phyloP scores from a whole-genome alignment of 2,329 filamentous ascomycete genomes.

The Ceratocystis alfenasii region DNA sequence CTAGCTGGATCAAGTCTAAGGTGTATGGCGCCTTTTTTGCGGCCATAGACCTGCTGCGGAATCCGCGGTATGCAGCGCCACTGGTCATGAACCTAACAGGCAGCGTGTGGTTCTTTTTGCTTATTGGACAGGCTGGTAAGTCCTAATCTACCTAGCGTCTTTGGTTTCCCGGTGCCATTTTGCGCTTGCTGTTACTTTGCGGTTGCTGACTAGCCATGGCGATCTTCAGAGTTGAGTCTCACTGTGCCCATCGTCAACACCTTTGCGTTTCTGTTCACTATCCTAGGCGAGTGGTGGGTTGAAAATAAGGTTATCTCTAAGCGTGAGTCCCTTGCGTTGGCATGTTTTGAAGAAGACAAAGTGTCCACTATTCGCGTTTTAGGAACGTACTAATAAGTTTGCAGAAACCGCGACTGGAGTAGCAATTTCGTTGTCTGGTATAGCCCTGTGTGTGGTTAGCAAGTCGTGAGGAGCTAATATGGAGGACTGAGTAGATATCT shows the following conservation, averaged over 20 bases:
- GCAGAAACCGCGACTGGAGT: slow-evolving; percentile 75
- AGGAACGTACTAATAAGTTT: background rate
- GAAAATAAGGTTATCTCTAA: slow-evolving; percentile 80
- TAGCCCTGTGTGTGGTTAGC: slow-evolving; percentile 70
- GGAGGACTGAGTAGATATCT: background rate
- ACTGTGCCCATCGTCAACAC: slow-evolving; percentile 94
- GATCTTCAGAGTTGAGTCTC: slow-evolving; percentile 61
- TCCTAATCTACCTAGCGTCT: slow-evolving; percentile 24
- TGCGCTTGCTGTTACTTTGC: background rate
- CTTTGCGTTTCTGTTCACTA: slow-evolving; percentile 88
- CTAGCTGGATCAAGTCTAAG: slow-evolving; percentile 51
- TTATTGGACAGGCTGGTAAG: slow-evolving; percentile 84
- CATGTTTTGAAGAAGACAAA: background rate
- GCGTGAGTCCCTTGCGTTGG: slow-evolving; percentile 39
- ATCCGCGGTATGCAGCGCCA: slow-evolving; percentile 74
- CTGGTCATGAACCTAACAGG: slow-evolving; percentile 81
- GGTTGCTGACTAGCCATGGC: background rate
- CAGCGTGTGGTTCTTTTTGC: slow-evolving; percentile 89
- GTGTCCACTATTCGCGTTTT: slow-evolving; percentile 14
- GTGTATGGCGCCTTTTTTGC: slow-evolving; percentile 57
- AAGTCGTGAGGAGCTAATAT: slow-evolving; percentile 32
- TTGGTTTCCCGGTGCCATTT: background rate
- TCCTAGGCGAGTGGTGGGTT: slow-evolving; percentile 88
- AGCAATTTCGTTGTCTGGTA: slow-evolving; percentile 64
- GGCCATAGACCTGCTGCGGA: slow-evolving; percentile 63